Percentiles rank a stretch among this genome's conserved stretches.
Conservation (phyloP, 2,329 filamentous ascomycete species). For the Sporothrix humicola region DNA sequence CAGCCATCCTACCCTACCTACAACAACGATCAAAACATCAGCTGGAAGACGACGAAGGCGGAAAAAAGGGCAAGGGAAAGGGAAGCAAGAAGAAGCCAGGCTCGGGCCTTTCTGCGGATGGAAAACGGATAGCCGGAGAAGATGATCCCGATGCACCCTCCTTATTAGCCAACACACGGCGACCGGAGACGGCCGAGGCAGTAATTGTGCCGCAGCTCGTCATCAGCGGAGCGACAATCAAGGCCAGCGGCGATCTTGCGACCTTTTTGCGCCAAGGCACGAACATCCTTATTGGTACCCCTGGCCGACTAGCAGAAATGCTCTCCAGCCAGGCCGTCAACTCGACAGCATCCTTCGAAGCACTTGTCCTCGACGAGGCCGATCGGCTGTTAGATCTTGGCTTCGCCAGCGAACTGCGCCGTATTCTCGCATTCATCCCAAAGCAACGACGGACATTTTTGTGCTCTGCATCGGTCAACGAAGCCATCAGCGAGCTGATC, state of each 20-base stretch:
- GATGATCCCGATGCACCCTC: slow-evolving; percentile 27
- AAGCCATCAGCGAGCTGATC: slow-evolving; percentile 91
- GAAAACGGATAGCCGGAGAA: slow-evolving; percentile 36
- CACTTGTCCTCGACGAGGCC: slow-evolving; percentile 91
- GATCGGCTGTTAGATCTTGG: slow-evolving; percentile 91
- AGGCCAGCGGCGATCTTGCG: slow-evolving; percentile 84
- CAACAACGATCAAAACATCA: slow-evolving; percentile 44
- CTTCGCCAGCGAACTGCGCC: slow-evolving; percentile 89
- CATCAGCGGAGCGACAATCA: slow-evolving; percentile 73
- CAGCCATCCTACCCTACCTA: slow-evolving; percentile 64
- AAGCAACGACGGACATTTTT: slow-evolving; percentile 93
- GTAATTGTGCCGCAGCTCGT: slow-evolving; percentile 85
- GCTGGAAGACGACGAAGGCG: slow-evolving; percentile 6
- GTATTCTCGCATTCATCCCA: slow-evolving; percentile 80
- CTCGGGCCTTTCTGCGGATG: slow-evolving; percentile 34
- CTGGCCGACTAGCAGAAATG: slow-evolving; percentile 86
- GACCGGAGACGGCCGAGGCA: slow-evolving; percentile 52
- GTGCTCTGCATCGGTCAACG: slow-evolving; percentile 94
- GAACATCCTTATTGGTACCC: slow-evolving; percentile 85
- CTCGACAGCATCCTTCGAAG: slow-evolving; percentile 88
- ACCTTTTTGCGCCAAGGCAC: slow-evolving; percentile 82
- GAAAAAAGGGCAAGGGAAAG: slow-evolving; percentile 43
- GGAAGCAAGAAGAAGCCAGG: slow-evolving; percentile 46
- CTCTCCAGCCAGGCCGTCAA: slow-evolving; percentile 86
- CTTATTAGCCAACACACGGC: slow-evolving; percentile 38